Evolutionary conservation across 345 rosid genomes (phyloP), one percentile per base, ranked within the genome.

Genomic region (Populus nigra): DNA sequence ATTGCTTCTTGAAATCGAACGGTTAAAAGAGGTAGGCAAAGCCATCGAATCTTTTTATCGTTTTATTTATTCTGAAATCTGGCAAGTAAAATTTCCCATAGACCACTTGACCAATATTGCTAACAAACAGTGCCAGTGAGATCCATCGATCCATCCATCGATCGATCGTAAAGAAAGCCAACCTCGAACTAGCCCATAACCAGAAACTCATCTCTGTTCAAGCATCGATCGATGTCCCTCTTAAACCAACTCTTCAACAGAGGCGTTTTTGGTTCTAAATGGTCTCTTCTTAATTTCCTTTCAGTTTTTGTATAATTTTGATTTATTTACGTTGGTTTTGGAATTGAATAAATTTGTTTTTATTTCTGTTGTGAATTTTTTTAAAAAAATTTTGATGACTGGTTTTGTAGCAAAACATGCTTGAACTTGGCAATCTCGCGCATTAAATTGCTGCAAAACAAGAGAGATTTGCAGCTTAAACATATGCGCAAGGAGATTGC

Each of bases 401-500:
- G 71, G 76, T 23, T 84, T 69, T 84, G 83, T 73, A 93, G 99
- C 86, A 95, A 95, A 88, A 93, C 97, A 73, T 84, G 89, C 85
- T 88, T 95, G 89, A 93, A 84, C 65, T 73, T 95, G 72, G 85
- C 91, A 1, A 88, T 93, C 38, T 90, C 99, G 27, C 94, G 98
- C 57, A 91, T 95, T 65, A 93, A 93, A 77, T 76, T 93, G 88
- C 88, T 89, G 74, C 98, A 96, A 72, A 96, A 96, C 80, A 96
- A 93, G 88, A 92, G 99, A 82, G 99, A 91, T 81, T 73, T 90
- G 89, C 94, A 90, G 83, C 97, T 95, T 65, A 91, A 91, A 78
- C 90, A 88, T 36, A 96, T 96, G 97, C 91, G 94, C 80, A 92
- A 90, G 80, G 98, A 95, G 88, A 92, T 95, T 67, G 96, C 99